phyloP scores from a whole-genome alignment of 257 asterid species.

The Ilex asprella region DNA sequence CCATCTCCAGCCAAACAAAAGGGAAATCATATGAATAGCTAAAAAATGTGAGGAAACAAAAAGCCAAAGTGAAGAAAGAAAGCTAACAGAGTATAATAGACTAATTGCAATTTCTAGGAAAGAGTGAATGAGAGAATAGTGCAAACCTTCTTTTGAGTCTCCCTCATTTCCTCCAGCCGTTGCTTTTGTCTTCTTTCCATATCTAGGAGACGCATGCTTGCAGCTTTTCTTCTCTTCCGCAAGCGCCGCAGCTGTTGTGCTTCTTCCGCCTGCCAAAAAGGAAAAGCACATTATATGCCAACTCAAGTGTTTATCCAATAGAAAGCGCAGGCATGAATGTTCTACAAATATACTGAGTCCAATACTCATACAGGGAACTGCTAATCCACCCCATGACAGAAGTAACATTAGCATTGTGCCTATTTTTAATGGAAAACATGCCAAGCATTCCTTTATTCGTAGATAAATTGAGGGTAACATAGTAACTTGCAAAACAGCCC shows the following conservation, averaged over 20 bases:
- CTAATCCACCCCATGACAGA: too few relatives aligned
- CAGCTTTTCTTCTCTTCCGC: slow-evolving; percentile 70
- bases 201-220: slow-evolving; percentile 67
- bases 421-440: too few relatives aligned
- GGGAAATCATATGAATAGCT: background rate
- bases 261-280: slow-evolving; percentile 70
- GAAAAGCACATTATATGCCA: slow-evolving; percentile 7
- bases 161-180: slow-evolving; percentile 83
- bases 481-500: too few relatives aligned
- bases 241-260: slow-evolving; percentile 46
- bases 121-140: slow-evolving; percentile 2
- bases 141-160: slow-evolving; percentile 71
- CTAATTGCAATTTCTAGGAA: background rate
- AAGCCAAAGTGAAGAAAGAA: background rate
- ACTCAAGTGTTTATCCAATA: slow-evolving; percentile 1
- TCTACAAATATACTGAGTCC: too few relatives aligned
- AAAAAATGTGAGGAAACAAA: background rate
- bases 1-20: too few relatives aligned
- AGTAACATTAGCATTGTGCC: too few relatives aligned
- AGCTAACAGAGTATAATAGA: background rate
- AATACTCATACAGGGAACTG: too few relatives aligned
- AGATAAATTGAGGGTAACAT: too few relatives aligned
- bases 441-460: too few relatives aligned
- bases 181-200: slow-evolving; percentile 91
- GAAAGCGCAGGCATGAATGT: background rate